Conservation (phyloP, 1,284 basidiomycete species). For the Ceratobasidium papillatum region DNA sequence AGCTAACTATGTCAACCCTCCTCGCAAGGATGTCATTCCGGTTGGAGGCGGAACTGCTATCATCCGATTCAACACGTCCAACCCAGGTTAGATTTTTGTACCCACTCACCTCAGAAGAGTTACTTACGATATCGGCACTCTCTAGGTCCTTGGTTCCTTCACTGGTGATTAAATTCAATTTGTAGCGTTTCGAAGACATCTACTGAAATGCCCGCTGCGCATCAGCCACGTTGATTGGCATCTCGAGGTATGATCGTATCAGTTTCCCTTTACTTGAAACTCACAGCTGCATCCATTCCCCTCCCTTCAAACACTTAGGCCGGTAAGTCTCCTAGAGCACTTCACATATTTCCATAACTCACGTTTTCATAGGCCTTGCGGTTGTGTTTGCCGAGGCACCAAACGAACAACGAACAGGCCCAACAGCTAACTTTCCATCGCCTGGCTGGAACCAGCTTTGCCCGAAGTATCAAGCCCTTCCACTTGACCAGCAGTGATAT, state of each 20-base stretch:
- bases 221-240: conserved; percentile 62
- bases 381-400: conserved; percentile 56
- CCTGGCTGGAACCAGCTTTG: conserved; percentile 53
- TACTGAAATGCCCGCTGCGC: conserved; percentile 48
- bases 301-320: background rate
- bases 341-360: background rate
- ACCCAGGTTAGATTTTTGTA: conserved; percentile 50
- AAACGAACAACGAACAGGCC: conserved; percentile 45
- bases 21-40: conserved; percentile 53
- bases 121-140: background rate
- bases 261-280: background rate
- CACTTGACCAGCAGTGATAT: background rate
- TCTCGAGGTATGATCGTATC: conserved; percentile 51
- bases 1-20: conserved; percentile 55
- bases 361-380: conserved; percentile 50
- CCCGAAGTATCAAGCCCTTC: conserved; percentile 43
- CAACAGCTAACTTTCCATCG: conserved; percentile 26
- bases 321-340: conserved; percentile 1
- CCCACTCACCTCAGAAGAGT: background rate
- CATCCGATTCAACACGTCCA: conserved; percentile 59
- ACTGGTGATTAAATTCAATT: conserved; percentile 46
- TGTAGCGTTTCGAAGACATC: background rate
- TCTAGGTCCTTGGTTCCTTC: conserved; percentile 57
- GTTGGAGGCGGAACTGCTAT: conserved; percentile 49
- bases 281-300: background rate